Conservation (phyloP, 2,329 filamentous ascomycete species). For the Colletotrichum acutatum region DNA sequence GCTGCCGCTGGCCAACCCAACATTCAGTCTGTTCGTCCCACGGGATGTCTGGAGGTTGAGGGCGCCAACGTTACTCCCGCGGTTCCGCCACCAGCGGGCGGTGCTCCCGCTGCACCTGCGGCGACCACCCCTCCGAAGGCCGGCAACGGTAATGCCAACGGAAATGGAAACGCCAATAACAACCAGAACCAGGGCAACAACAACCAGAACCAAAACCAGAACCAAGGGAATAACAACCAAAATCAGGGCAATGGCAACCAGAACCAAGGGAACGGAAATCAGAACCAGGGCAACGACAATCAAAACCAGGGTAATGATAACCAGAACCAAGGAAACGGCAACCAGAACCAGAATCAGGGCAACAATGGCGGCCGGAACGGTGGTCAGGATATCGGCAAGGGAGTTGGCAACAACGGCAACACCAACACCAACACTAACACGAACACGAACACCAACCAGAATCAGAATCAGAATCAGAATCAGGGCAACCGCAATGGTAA, state of each 20-base stretch:
- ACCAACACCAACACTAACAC: background rate
- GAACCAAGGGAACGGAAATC: background rate
- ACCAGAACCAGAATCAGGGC: slow-evolving; percentile 1
- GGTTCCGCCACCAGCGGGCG: background rate
- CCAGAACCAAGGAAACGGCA: background rate
- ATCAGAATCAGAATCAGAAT: background rate
- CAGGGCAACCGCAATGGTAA: slow-evolving; percentile 2
- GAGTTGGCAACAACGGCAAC: background rate
- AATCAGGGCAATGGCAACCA: background rate
- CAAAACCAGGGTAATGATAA: background rate
- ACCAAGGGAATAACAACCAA: background rate
- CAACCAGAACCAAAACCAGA: background rate
- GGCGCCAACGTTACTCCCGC: slow-evolving; percentile 24
- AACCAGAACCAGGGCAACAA: background rate
- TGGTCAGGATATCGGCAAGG: background rate
- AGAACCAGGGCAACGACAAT: background rate
- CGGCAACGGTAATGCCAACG: background rate
- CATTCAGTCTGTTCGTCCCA: slow-evolving; percentile 34
- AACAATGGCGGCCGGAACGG: background rate
- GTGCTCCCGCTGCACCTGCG: slow-evolving; percentile 6
- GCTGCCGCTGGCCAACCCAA: slow-evolving; percentile 35
- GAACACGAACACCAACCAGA: slow-evolving; percentile 7
- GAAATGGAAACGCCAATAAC: background rate
- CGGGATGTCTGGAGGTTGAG: slow-evolving; percentile 37
- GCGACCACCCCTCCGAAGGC: background rate